Conservation (phyloP, 306 rosid genomes). For the Clitoria ternatea region DNA sequence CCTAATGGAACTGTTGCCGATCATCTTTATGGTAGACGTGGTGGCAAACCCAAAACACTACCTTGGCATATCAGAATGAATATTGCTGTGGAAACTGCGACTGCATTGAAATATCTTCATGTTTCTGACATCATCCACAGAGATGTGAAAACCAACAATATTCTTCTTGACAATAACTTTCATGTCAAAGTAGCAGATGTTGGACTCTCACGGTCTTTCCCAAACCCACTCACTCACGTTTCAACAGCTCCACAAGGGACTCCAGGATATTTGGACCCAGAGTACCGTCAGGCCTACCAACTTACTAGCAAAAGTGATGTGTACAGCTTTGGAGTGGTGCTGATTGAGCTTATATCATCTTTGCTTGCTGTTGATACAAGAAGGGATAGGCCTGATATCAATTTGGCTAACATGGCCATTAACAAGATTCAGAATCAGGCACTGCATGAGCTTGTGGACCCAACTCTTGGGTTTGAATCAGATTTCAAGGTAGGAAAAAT, state of each 20-base stretch:
- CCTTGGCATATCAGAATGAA: no score
- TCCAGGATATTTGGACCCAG: slow-evolving; percentile 90
- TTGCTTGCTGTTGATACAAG: slow-evolving; percentile 75
- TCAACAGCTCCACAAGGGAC: slow-evolving; percentile 92
- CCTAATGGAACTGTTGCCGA: no score
- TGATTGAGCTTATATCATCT: slow-evolving; percentile 71
- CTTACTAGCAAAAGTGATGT: slow-evolving; percentile 75
- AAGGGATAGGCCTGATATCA: slow-evolving; percentile 69
- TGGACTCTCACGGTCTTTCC: slow-evolving; percentile 79
- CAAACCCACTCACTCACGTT: slow-evolving; percentile 52
- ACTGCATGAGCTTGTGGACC: slow-evolving; percentile 60
- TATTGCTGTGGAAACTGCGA: no score
- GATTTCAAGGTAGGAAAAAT: slow-evolving; percentile 42
- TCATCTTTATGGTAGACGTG: no score
- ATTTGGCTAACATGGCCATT: slow-evolving; percentile 71
- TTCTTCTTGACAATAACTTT: slow-evolving; percentile 58
- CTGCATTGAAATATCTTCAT: no score
- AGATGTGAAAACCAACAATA: no score
- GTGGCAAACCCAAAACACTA: no score
- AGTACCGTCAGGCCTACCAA: slow-evolving; percentile 64
- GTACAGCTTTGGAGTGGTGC: slow-evolving; percentile 81
- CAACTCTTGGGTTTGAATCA: slow-evolving; percentile 50
- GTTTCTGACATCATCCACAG: no score
- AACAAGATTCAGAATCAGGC: no score
- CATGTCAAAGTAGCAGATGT: slow-evolving; percentile 77